phyloP scores from a whole-genome alignment of 306 rosid species.

The Cicer judaicum region DNA sequence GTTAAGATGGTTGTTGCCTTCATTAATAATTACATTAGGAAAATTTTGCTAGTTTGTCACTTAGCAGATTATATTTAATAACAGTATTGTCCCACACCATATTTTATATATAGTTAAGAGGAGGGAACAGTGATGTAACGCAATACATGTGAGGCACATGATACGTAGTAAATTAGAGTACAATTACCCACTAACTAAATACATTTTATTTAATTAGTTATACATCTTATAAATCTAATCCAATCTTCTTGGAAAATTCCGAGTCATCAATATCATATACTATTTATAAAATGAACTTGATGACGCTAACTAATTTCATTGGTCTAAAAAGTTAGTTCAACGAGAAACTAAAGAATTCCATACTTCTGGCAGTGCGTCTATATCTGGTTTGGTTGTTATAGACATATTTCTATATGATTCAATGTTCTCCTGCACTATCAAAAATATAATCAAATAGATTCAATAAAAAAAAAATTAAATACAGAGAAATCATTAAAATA shows the following conservation, averaged over 20 bases:
- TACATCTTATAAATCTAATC: constrained; percentile 41
- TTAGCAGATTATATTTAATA: neutral
- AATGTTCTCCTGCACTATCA: constrained; percentile 6
- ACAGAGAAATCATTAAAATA: neutral
- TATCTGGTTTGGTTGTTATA: constrained; percentile 41
- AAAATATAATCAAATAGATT: constrained; percentile 17
- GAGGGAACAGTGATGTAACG: constrained; percentile 36
- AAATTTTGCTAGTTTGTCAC: constrained; percentile 9
- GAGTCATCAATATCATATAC: constrained; percentile 36
- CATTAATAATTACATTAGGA: constrained; percentile 19
- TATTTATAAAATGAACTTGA: constrained; percentile 19
- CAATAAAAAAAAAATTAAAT: neutral
- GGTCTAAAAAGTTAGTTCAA: constrained; percentile 33
- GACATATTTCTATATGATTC: constrained; percentile 13
- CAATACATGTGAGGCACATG: constrained; percentile 53
- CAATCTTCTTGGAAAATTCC: constrained; percentile 47
- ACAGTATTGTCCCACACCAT: constrained; percentile 12
- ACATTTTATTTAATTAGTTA: constrained; percentile 38
- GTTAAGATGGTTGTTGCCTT: constrained; percentile 26
- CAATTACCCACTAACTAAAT: constrained; percentile 29
- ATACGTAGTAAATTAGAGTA: constrained; percentile 29
- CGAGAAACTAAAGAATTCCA: constrained; percentile 33
- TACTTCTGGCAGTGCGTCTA: constrained; percentile 41
- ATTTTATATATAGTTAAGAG: neutral
- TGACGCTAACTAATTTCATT: constrained; percentile 19